Base-by-base conservation (phyloP, 1,139 yeast genomes). In the Suhomyces wounanorum region DNA sequence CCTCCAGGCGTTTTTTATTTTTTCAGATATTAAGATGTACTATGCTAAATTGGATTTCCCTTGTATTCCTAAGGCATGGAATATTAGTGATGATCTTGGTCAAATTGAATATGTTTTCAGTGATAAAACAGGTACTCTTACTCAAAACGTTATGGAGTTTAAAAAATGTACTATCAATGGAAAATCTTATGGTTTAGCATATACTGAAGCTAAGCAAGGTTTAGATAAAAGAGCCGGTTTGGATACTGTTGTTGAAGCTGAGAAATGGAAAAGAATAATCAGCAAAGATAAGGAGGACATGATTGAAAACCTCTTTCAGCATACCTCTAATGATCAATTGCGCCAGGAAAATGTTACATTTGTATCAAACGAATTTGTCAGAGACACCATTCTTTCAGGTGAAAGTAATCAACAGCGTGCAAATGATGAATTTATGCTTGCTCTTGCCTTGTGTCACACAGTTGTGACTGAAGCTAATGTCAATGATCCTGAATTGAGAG, bases 71-170 rank as follows among this genome's bases (percentile, higher is more conserved):
- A 92, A 94, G 66, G 82, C 97, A 0, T 94, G 99, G 99, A 90
- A 88, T 65, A 92, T 94, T 50, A 90, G 97, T 11, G 99, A 94
- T 72, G 99, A 94, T 68, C 77, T 94, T 63, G 99, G 99, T 31
- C 99, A 94, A 70, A 88, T 94, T 60, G 98, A 94, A 68, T 94
- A 92, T 65, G 85, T 94, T 44, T 94, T 94, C 69, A 89, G 96
- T 64, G 99, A 94, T 70, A 94, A 94, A 69, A 94, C 99, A 0
- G 99, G 99, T 53, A 94, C 99, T 0, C 77, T 94, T 60, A 94
- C 99, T 1, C 98, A 92, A 67, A 94, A 94, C 65, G 89, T 92
- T 40, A 94, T 94, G 99, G 97, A 92, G 68, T 92, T 92, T 71
- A 90, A 90, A 62, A 94, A 94, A 67, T 89, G 96, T 66, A 84